Conservation (phyloP, 441 rosid genomes). For the Erysimum pusillum region DNA sequence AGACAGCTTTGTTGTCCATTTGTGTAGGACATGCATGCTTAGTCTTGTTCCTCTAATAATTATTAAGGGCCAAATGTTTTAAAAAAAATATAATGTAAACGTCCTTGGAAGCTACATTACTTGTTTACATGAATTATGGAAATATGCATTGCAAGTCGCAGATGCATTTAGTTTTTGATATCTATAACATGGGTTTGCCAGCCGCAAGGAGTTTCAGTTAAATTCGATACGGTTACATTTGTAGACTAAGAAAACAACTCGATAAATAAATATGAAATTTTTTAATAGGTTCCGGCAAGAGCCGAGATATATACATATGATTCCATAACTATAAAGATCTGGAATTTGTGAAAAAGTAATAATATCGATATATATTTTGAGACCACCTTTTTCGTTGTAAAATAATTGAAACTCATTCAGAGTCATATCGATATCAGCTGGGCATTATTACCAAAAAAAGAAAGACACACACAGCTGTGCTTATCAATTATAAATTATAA, state of each 20-base stretch:
- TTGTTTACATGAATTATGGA: background rate
- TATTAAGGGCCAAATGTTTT: background rate
- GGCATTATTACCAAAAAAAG: background rate
- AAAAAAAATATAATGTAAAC: too few species aligned
- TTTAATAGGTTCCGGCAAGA: background rate
- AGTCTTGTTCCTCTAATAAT: constrained; percentile 25
- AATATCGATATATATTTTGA: background rate
- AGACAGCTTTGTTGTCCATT: constrained; percentile 44
- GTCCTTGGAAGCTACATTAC: background rate
- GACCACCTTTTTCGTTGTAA: background rate
- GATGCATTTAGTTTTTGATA: background rate
- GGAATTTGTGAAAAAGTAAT: background rate
- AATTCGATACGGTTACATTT: background rate
- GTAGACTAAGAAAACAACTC: background rate
- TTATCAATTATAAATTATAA: background rate
- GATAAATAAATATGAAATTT: background rate
- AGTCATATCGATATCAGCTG: background rate
- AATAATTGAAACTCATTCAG: background rate
- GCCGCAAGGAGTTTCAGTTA: background rate
- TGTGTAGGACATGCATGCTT: constrained; percentile 32
- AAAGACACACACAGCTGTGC: background rate
- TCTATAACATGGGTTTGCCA: background rate
- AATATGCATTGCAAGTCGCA: background rate
- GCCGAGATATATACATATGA: too few species aligned
- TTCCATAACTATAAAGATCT: background rate